A percentile compares a stretch with the other conserved stretches of the same genome.
Evolutionary conservation across 1,139 yeast species (phyloP).

Genomic region (Suhomyces guaymorum): DNA sequence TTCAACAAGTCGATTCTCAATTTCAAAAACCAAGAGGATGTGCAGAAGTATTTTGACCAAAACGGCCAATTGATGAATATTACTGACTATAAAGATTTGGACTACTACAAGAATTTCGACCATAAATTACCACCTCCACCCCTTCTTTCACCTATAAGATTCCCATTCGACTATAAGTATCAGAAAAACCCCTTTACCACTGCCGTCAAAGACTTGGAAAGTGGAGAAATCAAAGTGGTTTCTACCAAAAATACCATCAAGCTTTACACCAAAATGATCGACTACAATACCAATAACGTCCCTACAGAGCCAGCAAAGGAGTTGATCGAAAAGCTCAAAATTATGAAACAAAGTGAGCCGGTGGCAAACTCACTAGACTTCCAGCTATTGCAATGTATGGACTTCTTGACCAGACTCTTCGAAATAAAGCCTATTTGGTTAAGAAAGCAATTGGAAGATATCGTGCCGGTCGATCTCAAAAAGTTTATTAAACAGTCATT

Average conservation of each 20-base stretch:
- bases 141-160: slow-evolving; percentile 68
- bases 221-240: slow-evolving; percentile 53
- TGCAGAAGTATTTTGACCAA: slow-evolving; percentile 44
- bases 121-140: slow-evolving; percentile 88
- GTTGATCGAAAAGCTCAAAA: slow-evolving; percentile 35
- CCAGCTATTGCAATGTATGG: slow-evolving; percentile 50
- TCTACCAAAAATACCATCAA: slow-evolving; percentile 40
- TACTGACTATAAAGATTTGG: slow-evolving; percentile 30
- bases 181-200: slow-evolving; percentile 50
- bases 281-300: slow-evolving; percentile 31
- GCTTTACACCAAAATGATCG: slow-evolving; percentile 49
- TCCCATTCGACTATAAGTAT: slow-evolving; percentile 66
- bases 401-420: slow-evolving; percentile 55
- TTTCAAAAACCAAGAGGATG: slow-evolving; percentile 32
- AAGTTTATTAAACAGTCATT: slow-evolving; percentile 68
- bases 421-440: slow-evolving; percentile 83
- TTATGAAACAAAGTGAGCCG: slow-evolving; percentile 25
- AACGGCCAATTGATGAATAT: slow-evolving; percentile 37
- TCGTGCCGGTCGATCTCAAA: slow-evolving; percentile 54
- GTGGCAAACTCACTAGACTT: slow-evolving; percentile 30
- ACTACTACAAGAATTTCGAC: slow-evolving; percentile 40
- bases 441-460: slow-evolving; percentile 66
- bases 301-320: slow-evolving; percentile 38
- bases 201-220: slow-evolving; percentile 62
- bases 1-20: slow-evolving; percentile 29